A percentile compares a stretch with the other conserved stretches of the same genome.
These are phyloP conservation scores for Tylopilus plumbeoviolaceoides DNA, from an alignment of 768 basidiomycete genomes.

Conservation along the genomic window DNA sequence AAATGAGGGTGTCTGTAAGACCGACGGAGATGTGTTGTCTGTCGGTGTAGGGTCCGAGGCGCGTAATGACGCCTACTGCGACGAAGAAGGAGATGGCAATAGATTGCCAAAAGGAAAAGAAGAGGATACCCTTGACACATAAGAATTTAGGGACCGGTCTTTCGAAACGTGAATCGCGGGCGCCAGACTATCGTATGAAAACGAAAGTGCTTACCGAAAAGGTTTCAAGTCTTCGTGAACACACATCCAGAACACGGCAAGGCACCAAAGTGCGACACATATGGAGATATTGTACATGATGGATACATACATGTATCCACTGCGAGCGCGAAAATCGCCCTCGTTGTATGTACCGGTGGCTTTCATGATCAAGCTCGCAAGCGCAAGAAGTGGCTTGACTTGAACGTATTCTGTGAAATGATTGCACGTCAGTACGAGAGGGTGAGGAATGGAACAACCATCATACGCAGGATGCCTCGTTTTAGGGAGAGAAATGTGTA, in stretches of 20 bases:
- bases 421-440: not conserved
- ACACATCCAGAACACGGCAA: slow-evolving; percentile 96
- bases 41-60: slow-evolving; percentile 85
- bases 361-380: slow-evolving; percentile 83
- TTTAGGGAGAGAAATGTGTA: slow-evolving; percentile 92
- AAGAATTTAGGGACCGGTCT: slow-evolving; percentile 96
- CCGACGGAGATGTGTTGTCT: slow-evolving; percentile 86
- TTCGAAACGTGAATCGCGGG: not conserved
- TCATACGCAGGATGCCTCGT: slow-evolving; percentile 85
- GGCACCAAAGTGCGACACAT: slow-evolving; percentile 77
- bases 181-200: not conserved
- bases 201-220: slow-evolving; percentile 54
- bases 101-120: slow-evolving; percentile 99
- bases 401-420: slow-evolving; percentile 84
- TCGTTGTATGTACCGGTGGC: slow-evolving; percentile 84
- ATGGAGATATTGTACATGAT: slow-evolving; percentile 83
- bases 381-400: slow-evolving; percentile 86
- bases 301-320: slow-evolving; percentile 90
- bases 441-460: slow-evolving; percentile 10
- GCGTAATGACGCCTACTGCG: slow-evolving; percentile 68
- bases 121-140: slow-evolving; percentile 96
- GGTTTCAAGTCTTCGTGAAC: slow-evolving; percentile 86
- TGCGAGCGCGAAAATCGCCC: slow-evolving; percentile 77
- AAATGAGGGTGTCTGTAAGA: slow-evolving; percentile 87
- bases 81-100: slow-evolving; percentile 86